Evolutionary conservation across 345 rosid species (phyloP).

Genomic region (Euphorbia pulcherrima): DNA sequence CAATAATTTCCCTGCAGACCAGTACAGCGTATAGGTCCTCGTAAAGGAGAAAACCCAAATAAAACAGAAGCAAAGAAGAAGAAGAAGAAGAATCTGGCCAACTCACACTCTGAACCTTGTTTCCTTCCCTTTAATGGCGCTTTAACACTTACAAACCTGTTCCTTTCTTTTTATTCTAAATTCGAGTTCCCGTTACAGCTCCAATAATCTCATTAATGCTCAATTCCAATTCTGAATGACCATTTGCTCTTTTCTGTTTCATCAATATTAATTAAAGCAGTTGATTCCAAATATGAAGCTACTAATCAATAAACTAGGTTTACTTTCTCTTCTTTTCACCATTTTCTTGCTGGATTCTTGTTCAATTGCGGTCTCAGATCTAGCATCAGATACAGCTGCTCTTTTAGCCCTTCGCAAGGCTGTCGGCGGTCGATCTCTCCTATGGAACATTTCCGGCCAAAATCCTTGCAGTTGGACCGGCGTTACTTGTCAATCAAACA

Average conservation of each 20-base stretch:
- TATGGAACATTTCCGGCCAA: conserved; percentile 18
- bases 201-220: too few relatives aligned
- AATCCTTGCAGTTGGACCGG: conserved; percentile 51
- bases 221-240: too few relatives aligned
- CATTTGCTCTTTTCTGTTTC: too few relatives aligned
- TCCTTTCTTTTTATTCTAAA: too few relatives aligned
- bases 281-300: conserved; percentile 8
- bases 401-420: conserved; percentile 18
- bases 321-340: neutral
- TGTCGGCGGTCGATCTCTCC: conserved; percentile 23
- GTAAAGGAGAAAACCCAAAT: neutral
- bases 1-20: neutral
- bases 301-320: neutral
- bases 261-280: too few relatives aligned
- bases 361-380: conserved; percentile 18
- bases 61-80: too few relatives aligned
- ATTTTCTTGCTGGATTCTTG: neutral
- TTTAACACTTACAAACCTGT: too few relatives aligned
- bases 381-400: conserved; percentile 25
- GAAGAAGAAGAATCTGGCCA: too few relatives aligned
- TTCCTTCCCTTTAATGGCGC: too few relatives aligned
- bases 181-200: too few relatives aligned
- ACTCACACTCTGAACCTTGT: too few relatives aligned
- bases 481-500: conserved; percentile 44
- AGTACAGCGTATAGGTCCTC: neutral